Base-by-base conservation (phyloP, 2,329 filamentous ascomycete species). In the Ophiostoma tasmaniense region DNA sequence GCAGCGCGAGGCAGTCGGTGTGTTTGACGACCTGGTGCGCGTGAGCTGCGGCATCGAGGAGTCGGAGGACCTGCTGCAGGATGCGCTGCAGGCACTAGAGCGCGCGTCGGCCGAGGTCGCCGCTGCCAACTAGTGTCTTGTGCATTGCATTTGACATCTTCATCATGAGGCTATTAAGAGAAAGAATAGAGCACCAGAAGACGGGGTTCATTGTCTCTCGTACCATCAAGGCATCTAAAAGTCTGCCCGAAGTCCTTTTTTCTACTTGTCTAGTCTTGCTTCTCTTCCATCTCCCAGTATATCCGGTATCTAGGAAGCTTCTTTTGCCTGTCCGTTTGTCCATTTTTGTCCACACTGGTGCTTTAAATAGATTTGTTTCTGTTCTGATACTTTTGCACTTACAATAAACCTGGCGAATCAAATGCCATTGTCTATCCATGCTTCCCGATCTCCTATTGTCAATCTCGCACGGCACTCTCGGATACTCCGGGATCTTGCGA, bases 1-100 rank as follows among this genome's bases (percentile, higher is more conserved):
- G 71, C 88, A 96, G 82, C 85, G 95, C 70, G 95, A 99, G 84
- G 90, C 89, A 2, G 93, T 95, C 0, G 95, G 95, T 71, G 93
- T 99, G 39, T 98, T 89, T 76, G 95, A 99, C 77, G 95, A 99
- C 78, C 85, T 99, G 8, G 91, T 99, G 37, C 87, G 95, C 73
- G 84, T 99, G 71, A 96, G 92, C 84, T 97, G 93, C 77, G 95
- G 95, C 75, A 88, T 99, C 68, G 95, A 99, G 81, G 95, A 99
- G 76, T 87, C 87, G 8, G 88, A 89, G 71, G 95, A 99, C 79
- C 82, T 99, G 71, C 89, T 88, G 75, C 85, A 84, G 55, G 95
- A 99, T 81, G 88, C 96, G 20, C 78, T 93, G 73, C 89, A 78
- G 78, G 95, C 95, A 4, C 80, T 98, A 59, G 90, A 95, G 79